phyloP scores from a whole-genome alignment of 1,284 basidiomycete species.

The Apiotrichum sp. region DNA sequence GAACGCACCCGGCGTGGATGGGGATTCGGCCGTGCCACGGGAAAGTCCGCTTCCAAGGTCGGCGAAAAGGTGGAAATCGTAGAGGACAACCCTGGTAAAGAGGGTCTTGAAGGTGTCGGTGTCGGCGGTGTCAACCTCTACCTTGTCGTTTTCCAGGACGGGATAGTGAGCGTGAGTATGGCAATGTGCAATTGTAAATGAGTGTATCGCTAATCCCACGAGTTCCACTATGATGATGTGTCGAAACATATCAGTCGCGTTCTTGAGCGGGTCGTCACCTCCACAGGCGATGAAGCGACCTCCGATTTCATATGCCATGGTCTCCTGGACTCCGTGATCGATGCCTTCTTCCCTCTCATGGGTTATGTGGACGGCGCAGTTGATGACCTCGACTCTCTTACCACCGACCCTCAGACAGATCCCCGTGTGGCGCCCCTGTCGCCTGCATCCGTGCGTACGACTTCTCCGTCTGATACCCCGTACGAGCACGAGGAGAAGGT shows the following conservation, averaged over 20 bases:
- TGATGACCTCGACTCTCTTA: slow-evolving; percentile 66
- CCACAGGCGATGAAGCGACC: slow-evolving; percentile 26
- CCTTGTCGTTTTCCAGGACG: slow-evolving; percentile 77
- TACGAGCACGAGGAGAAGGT: slow-evolving; percentile 8
- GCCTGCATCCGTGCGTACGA: neutral
- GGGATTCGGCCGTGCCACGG: slow-evolving; percentile 35
- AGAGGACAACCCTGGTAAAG: slow-evolving; percentile 54
- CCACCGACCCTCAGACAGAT: slow-evolving; percentile 48
- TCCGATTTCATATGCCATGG: slow-evolving; percentile 90
- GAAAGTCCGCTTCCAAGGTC: slow-evolving; percentile 25
- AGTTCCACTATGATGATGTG: slow-evolving; percentile 93
- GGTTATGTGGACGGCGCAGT: slow-evolving; percentile 79
- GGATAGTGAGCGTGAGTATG: slow-evolving; percentile 71
- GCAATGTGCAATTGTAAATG: too few relatives aligned
- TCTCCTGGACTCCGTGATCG: slow-evolving; percentile 86
- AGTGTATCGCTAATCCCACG: neutral
- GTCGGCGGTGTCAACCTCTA: slow-evolving; percentile 82
- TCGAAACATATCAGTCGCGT: slow-evolving; percentile 79
- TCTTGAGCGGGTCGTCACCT: slow-evolving; percentile 57
- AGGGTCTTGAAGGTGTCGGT: slow-evolving; percentile 55
- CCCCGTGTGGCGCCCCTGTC: slow-evolving; percentile 2
- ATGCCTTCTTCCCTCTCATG: slow-evolving; percentile 85
- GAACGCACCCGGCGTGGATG: slow-evolving; percentile 30
- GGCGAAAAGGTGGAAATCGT: slow-evolving; percentile 53
- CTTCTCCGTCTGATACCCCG: slow-evolving; percentile 14